phyloP scores from a whole-genome alignment of 2,329 filamentous ascomycete genomes.

The Colletotrichum lini region DNA sequence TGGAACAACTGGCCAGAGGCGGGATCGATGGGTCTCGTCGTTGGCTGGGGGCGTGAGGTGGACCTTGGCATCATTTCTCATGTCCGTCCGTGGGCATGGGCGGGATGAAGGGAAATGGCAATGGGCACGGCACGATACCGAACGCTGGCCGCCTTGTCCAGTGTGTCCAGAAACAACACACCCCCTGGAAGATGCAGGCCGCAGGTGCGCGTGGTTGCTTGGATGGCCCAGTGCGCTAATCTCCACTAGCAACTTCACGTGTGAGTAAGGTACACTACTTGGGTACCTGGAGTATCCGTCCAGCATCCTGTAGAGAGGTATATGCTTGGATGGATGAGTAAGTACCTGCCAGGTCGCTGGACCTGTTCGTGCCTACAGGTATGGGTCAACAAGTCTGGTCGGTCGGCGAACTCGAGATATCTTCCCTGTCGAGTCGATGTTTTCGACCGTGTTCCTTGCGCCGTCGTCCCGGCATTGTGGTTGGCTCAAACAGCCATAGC shows the following conservation, averaged over 20 bases:
- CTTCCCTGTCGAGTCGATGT: slow-evolving; percentile 12
- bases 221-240: slow-evolving; percentile 27
- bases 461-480: slow-evolving; percentile 18
- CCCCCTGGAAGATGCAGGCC: slow-evolving; percentile 5
- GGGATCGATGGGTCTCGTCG: not conserved
- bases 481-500: slow-evolving; percentile 21
- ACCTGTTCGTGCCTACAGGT: not conserved
- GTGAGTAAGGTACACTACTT: too few species aligned
- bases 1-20: not conserved
- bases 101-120: not conserved
- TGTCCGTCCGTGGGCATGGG: slow-evolving; percentile 3
- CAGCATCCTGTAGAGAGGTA: too few species aligned
- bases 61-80: slow-evolving; percentile 2
- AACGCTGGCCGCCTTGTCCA: not conserved
- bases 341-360: too few species aligned
- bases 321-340: too few species aligned
- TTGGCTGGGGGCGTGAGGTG: slow-evolving; percentile 2
- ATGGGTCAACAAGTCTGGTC: not conserved
- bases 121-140: not conserved
- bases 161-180: not conserved
- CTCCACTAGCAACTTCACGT: not conserved
- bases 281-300: too few species aligned
- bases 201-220: slow-evolving; percentile 30
- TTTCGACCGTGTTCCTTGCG: slow-evolving; percentile 1
- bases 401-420: slow-evolving; percentile 2